Conservation (phyloP, 768 basidiomycete genomes). For the Serendipita indica region DNA sequence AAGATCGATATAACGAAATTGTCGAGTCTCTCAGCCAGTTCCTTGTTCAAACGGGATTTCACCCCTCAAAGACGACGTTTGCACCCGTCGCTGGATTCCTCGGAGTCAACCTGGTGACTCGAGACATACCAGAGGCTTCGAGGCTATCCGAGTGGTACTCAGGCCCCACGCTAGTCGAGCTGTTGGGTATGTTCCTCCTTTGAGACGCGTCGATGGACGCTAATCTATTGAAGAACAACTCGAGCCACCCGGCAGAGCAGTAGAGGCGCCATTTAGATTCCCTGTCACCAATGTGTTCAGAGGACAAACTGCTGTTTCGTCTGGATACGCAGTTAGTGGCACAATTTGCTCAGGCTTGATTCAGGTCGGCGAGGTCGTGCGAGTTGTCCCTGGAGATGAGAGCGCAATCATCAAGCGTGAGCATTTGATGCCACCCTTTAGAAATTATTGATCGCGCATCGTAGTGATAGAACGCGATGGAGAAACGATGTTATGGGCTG, state of each 20-base stretch:
- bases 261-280: conserved; percentile 61
- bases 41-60: conserved; percentile 77
- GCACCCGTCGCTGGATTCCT: conserved; percentile 82
- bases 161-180: conserved; percentile 71
- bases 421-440: conserved; percentile 13
- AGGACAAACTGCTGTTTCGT: conserved; percentile 54
- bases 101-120: conserved; percentile 63
- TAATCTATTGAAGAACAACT: conserved; percentile 41
- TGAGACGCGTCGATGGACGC: neutral
- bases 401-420: conserved; percentile 52
- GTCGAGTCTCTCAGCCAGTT: conserved; percentile 59
- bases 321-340: conserved; percentile 62
- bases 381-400: conserved; percentile 87
- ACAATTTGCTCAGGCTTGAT: conserved; percentile 75
- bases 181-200: conserved; percentile 43
- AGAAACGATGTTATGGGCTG: conserved; percentile 65
- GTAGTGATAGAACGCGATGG: conserved; percentile 83
- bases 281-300: conserved; percentile 95
- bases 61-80: conserved; percentile 60
- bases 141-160: conserved; percentile 59
- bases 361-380: conserved; percentile 78
- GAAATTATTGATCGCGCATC: neutral
- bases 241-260: conserved; percentile 66
- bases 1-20: conserved; percentile 76
- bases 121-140: conserved; percentile 33